These are phyloP conservation scores for Solanum clarkiae DNA, from an alignment of 257 asterid genomes.

Conservation along the genomic window DNA sequence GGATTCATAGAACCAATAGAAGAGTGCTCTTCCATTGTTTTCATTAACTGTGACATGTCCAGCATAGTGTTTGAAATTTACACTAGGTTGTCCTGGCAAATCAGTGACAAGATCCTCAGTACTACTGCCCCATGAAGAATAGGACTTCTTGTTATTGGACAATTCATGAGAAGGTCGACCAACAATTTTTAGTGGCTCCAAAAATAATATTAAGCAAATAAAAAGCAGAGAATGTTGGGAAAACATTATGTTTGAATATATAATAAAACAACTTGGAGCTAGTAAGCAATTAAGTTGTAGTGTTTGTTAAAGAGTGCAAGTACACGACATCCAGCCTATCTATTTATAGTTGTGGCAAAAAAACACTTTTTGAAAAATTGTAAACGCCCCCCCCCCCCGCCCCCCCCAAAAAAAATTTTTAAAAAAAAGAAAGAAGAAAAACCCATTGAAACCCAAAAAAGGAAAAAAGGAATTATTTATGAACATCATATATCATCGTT, in stretches of 20 bases:
- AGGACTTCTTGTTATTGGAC: conserved; percentile 19
- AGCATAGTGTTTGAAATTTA: conserved; percentile 55
- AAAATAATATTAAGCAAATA: conserved; percentile 2
- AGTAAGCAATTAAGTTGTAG: not conserved
- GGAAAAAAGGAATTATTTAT: not conserved
- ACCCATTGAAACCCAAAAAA: too few relatives aligned
- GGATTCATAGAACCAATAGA: conserved; percentile 90
- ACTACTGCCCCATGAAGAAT: not conserved
- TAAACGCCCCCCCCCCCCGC: too few relatives aligned
- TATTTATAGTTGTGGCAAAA: conserved; percentile 39
- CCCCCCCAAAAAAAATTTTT: too few relatives aligned
- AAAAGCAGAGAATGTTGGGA: conserved; percentile 16
- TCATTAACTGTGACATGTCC: conserved; percentile 59
- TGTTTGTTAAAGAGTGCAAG: not conserved
- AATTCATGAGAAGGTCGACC: conserved; percentile 22
- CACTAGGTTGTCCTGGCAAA: conserved; percentile 76
- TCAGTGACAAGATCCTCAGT: conserved; percentile 40
- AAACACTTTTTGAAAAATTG: not conserved
- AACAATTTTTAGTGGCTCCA: conserved; percentile 28
- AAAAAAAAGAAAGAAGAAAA: too few relatives aligned
- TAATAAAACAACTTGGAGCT: conserved; percentile 19
- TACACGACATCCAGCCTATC: conserved; percentile 11
- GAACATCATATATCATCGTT: too few relatives aligned
- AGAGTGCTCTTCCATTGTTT: conserved; percentile 57
- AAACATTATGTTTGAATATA: conserved; percentile 13